Base-by-base conservation (phyloP, 2,329 filamentous ascomycete genomes). In the Fusarium albidum region DNA sequence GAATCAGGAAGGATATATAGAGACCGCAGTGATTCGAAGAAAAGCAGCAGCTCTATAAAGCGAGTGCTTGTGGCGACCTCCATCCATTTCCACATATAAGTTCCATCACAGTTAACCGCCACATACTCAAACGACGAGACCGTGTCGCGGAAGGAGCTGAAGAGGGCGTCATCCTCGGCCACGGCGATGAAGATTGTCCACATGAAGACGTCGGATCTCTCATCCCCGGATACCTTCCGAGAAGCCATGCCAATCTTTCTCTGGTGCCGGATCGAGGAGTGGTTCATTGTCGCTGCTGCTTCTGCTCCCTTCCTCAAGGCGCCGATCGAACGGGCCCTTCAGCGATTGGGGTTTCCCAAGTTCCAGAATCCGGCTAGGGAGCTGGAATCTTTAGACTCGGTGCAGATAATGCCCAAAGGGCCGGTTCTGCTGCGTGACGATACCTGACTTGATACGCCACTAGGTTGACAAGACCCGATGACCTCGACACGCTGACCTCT, bases 281-380 rank as follows among this genome's bases (percentile, higher is more conserved):
- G 21, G 10, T 8, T 44, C 13, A 21, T 50, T 6, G 18, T 50
- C 9, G 34, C 33, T 17, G 47, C 47, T 11, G 14, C 47, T 32
- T 50, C 39, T 11, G 47, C 38, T 9, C 47, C 47, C 7, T 25
- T 50, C 11, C 47, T 50, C 32, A 50, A 50, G 15, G 31, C 39
- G 12, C 39, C 39, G 18, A 25, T 50, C 17, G 39, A 50, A n/a
- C 21, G n/a, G 5, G 38, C 14, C 9, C 47, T 50, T 14, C n/a
- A n/a, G n/a, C n/a, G n/a, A n/a, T n/a, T n/a, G n/a, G 7, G n/a
- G n/a, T n/a, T n/a, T n/a, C n/a, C n/a, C n/a, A n/a, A n/a, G n/a
- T n/a, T n/a, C n/a, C n/a, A n/a, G n/a, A n/a, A n/a, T n/a, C n/a
- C n/a, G n/a, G n/a, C n/a, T n/a, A n/a, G n/a, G n/a, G n/a, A n/a